Percentiles rank a stretch among this genome's conserved stretches.
Conservation (phyloP, 2,329 filamentous ascomycete genomes). For the Epichloe coenophiala region DNA sequence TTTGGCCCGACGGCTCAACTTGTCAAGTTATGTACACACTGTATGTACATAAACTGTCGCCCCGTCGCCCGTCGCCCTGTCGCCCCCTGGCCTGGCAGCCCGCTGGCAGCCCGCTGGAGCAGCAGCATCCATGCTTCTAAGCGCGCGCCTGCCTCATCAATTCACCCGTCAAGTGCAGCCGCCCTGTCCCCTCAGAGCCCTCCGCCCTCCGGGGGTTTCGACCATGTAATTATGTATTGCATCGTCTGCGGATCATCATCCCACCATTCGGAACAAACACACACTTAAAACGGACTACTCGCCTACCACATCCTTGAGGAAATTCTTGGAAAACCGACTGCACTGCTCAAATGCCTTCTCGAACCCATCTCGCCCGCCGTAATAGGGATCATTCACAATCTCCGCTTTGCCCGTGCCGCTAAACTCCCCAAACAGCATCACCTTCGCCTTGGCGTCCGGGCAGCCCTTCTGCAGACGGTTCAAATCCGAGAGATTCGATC, state of each 20-base stretch:
- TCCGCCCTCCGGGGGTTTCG: too few species aligned
- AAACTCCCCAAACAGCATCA: constrained; percentile 75
- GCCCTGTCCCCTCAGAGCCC: too few species aligned
- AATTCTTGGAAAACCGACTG: constrained; percentile 60
- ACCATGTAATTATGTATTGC: too few species aligned
- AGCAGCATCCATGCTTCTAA: neutral
- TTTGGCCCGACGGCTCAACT: too few species aligned
- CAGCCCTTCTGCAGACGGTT: constrained; percentile 44
- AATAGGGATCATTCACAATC: constrained; percentile 80
- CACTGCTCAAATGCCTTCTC: constrained; percentile 78
- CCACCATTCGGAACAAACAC: too few species aligned
- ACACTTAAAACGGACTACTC: constrained; percentile 6
- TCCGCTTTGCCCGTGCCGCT: constrained; percentile 54
- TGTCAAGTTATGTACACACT: too few species aligned
- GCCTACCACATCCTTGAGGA: constrained; percentile 45
- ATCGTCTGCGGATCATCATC: too few species aligned
- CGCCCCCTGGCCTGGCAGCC: too few species aligned
- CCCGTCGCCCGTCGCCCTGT: too few species aligned
- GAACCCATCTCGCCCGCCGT: constrained; percentile 73
- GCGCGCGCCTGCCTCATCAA: constrained; percentile 3
- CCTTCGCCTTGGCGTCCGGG: constrained; percentile 43
- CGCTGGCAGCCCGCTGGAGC: neutral
- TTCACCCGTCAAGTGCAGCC: too few species aligned
- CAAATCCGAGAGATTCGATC: constrained; percentile 62
- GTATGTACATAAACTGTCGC: too few species aligned